Conservation (phyloP, 768 basidiomycete species). For the Naematelia aurantialba region DNA sequence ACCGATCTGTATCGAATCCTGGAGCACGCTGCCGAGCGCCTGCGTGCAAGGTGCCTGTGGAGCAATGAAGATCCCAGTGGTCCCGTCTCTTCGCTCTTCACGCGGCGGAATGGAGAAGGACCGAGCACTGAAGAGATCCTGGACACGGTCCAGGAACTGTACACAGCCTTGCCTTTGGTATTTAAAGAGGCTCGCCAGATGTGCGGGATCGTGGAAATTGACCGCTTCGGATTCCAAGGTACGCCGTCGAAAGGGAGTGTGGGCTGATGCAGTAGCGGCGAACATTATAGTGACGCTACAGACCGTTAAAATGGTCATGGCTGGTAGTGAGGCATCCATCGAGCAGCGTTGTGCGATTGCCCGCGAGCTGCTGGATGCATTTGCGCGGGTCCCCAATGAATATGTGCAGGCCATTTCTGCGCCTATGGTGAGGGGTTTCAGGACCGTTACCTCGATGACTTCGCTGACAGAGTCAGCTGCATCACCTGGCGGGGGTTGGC, state of each 20-base stretch:
- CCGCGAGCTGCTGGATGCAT: slow-evolving; percentile 38
- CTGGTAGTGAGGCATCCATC: slow-evolving; percentile 25
- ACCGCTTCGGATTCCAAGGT: slow-evolving; percentile 39
- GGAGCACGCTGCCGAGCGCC: slow-evolving; percentile 27
- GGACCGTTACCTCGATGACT: slow-evolving; percentile 9
- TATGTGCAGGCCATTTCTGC: slow-evolving; percentile 36
- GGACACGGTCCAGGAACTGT: slow-evolving; percentile 22
- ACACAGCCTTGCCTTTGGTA: slow-evolving; percentile 24
- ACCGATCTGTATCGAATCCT: slow-evolving; percentile 41
- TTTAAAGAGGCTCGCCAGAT: slow-evolving; percentile 25
- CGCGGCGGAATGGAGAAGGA: slow-evolving; percentile 2
- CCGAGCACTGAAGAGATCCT: slow-evolving; percentile 15
- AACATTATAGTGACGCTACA: slow-evolving; percentile 39
- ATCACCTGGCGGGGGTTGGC: slow-evolving; percentile 45
- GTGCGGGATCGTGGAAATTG: slow-evolving; percentile 24
- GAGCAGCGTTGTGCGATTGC: slow-evolving; percentile 40
- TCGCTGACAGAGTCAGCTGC: slow-evolving; percentile 22
- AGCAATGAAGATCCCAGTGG: slow-evolving; percentile 5
- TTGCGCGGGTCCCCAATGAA: slow-evolving; percentile 31
- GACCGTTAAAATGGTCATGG: slow-evolving; percentile 40
- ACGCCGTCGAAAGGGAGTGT: neutral
- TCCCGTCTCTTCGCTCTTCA: slow-evolving; percentile 12
- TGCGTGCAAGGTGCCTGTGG: slow-evolving; percentile 4
- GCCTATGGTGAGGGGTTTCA: no score
- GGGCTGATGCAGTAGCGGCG: slow-evolving; percentile 21